phyloP scores from a whole-genome alignment of 1,284 basidiomycete genomes.

The Kwoniella shivajii region DNA sequence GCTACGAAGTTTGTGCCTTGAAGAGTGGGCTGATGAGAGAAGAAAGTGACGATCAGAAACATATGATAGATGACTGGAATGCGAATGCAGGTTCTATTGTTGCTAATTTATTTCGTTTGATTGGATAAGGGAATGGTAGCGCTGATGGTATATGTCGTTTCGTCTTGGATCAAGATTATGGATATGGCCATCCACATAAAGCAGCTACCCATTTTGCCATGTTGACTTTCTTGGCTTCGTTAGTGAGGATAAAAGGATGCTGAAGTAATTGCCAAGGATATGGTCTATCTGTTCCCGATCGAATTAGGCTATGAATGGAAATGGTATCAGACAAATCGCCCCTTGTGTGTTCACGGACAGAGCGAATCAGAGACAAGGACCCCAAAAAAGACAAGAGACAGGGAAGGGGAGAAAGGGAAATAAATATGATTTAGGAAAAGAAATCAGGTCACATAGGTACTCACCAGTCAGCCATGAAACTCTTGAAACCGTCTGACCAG shows the following conservation, averaged over 20 bases:
- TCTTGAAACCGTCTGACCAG: constrained; percentile 87
- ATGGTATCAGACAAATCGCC: neutral
- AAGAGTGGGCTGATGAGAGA: too few species aligned
- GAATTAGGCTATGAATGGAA: constrained; percentile 32
- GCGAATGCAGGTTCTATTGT: too few species aligned
- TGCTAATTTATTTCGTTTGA: too few species aligned
- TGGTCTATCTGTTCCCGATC: constrained; percentile 65
- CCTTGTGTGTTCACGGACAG: neutral
- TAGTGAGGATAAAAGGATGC: constrained; percentile 83
- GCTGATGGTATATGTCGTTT: too few species aligned
- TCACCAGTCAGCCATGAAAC: constrained; percentile 86
- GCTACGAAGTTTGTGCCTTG: too few species aligned
- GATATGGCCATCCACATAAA: constrained; percentile 75
- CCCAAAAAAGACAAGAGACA: neutral
- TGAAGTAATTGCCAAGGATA: constrained; percentile 80
- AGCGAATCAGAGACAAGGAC: neutral
- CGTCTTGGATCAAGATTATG: too few species aligned
- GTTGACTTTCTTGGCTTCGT: constrained; percentile 79
- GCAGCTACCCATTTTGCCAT: constrained; percentile 88
- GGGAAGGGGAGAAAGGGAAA: neutral
- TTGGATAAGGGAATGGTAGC: too few species aligned
- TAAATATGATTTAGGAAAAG: neutral
- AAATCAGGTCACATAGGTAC: constrained; percentile 41
- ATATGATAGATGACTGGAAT: too few species aligned
- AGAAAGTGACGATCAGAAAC: too few species aligned